These are phyloP conservation scores for Logfia minima DNA, from an alignment of 129 eudicot species.

Conservation along the genomic window DNA sequence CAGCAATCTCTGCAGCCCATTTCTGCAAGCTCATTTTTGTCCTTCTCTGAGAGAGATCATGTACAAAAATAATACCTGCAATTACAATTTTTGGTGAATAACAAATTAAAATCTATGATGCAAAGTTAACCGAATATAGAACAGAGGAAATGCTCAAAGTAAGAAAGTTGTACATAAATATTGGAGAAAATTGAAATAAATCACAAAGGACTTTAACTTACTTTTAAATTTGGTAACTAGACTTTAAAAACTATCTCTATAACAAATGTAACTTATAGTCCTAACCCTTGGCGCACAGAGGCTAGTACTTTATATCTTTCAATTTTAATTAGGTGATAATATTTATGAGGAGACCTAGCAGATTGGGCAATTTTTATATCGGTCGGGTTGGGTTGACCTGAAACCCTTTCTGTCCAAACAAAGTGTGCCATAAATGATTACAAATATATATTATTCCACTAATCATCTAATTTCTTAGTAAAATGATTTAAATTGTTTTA, in stretches of 20 bases:
- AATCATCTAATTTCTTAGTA: not conserved
- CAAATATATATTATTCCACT: not conserved
- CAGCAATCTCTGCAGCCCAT: slow-evolving; percentile 27
- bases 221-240: not conserved
- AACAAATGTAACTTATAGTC: not conserved
- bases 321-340: not conserved
- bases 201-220: not conserved
- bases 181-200: not conserved
- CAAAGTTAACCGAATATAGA: not conserved
- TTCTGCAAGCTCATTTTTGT: slow-evolving; percentile 26
- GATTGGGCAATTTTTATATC: not conserved
- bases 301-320: not conserved
- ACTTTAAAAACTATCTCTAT: not conserved
- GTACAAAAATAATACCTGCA: slow-evolving; percentile 23
- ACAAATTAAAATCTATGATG: slow-evolving; percentile 4
- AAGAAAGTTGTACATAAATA: not conserved
- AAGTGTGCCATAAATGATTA: not conserved
- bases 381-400: not conserved
- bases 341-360: not conserved
- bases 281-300: not conserved
- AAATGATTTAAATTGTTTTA: not conserved
- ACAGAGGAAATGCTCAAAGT: not conserved
- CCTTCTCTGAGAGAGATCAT: slow-evolving; percentile 28
- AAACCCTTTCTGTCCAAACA: not conserved
- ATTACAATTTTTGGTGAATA: not conserved